Evolutionary conservation across 306 rosid genomes (phyloP), one percentile per base, ranked within the genome.

Genomic region (Mimosa pudica): DNA sequence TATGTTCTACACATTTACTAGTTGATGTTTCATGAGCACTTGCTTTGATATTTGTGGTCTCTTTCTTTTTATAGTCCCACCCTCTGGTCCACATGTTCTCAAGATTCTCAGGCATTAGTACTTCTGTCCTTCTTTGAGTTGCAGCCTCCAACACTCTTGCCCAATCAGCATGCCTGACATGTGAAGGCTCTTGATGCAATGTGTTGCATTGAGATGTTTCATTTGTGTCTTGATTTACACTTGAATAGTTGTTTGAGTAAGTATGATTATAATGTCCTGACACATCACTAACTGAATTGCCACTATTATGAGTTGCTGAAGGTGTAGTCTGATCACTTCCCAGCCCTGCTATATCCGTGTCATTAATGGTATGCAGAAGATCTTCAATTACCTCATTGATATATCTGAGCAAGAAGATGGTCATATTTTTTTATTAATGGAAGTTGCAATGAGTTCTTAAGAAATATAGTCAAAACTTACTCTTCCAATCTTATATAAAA

Each of bases 1-100:
- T 74, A 78, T 85, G 70, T 49, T 78, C 84, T 78, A 67, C 92
- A 82, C 68, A 81, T 70, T 77, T 82, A 81, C 84, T 84, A 2
- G 51, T 73, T 64, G 72, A 76, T 58, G 79, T 73, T 86, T 87
- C 87, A 72, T 64, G 87, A 88, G 41, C 79, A 60, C 88, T 90
- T 62, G 71, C 60, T 75, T 77, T 85, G 70, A 76, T 67, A 77
- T 70, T 78, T 88, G 86, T 93, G 79, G 88, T 82, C 84, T 91
- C 99, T 84, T 89, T 96, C 86, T 78, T 93, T 75, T 89, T 93
- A 81, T 96, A 96, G 73, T 96, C 87, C 77, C 90, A 89, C 84
- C 99, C 99, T 82, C 93, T 96, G n/a, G 99, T 83, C 99, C 99
- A 96, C 98, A 96, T 84, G 86, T 96, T 96, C 83, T 96, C 99